Base-by-base conservation (phyloP, 495 filamentous ascomycete species). In the Trichoderma reesei region DNA sequence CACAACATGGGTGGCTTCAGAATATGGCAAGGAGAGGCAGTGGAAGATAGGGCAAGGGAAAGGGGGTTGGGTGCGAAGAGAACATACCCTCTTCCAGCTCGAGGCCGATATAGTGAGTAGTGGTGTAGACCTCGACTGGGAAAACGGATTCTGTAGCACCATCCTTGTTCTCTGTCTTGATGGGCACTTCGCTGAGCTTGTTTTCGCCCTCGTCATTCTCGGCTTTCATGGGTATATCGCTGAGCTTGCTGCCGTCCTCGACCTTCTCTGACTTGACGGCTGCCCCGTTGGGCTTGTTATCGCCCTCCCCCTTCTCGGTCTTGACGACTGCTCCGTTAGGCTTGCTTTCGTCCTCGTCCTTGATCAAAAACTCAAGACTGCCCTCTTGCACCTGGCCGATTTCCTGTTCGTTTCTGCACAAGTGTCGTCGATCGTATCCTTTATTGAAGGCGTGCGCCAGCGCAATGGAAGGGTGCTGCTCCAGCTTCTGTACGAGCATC, bases 361-460 rank as follows among this genome's bases (percentile, higher is more conserved):
- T 81, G 65, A 86, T 81, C 68, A 87, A 79, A 67, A 86, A 90
- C 51, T 84, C 78, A 62, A 92, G 77, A 48, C 84, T 87, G 59
- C 92, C 92, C 67, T 83, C 80, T 62, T 87, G 84, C 1, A 92
- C 87, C 59, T 80, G 83, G 56, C 84, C 85, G 34, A 87, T 74
- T 66, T 98, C 85, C 38, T 85, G 72, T 37, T 93, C 88, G 51
- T 77, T 86, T 65, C 83, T 82, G 76, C 91, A 89, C 18, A 77
- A 75, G 72, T 96, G 91, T 0, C 85, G 78, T 65, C 94, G 83
- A 62, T 94, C 88, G 69, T 95, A 96, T 1, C 90, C 90, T 69
- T 97, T 96, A 65, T 90, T 93, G 78, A 92, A 98, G 0, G 92
- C 91, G 66, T 93, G 92, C 0, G 92, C 92, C 31, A 96, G 80